Conservation (phyloP, 2,329 filamentous ascomycete species). For the Claviceps cyperi region DNA sequence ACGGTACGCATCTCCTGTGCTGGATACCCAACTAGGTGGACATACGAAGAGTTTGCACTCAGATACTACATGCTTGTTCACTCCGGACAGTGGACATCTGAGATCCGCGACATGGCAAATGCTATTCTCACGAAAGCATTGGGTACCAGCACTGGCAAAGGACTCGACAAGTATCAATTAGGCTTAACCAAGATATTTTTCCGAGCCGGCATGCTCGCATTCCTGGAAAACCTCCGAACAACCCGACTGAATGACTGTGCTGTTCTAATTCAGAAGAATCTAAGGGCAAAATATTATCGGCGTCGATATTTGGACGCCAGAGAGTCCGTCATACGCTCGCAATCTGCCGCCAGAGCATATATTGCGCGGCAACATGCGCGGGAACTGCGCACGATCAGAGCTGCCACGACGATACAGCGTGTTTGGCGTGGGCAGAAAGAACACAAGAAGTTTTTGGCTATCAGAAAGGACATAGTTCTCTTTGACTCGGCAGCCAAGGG, state of each 20-base stretch:
- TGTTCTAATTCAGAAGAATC: slow-evolving; percentile 97
- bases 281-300: slow-evolving; percentile 89
- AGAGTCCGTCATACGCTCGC: slow-evolving; percentile 63
- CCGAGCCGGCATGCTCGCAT: slow-evolving; percentile 95
- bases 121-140: slow-evolving; percentile 81
- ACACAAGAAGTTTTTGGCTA: slow-evolving; percentile 61
- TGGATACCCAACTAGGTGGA: slow-evolving; percentile 95
- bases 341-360: slow-evolving; percentile 64
- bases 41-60: slow-evolving; percentile 93
- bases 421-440: slow-evolving; percentile 91
- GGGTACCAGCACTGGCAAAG: slow-evolving; percentile 58
- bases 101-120: slow-evolving; percentile 89
- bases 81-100: slow-evolving; percentile 78
- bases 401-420: slow-evolving; percentile 86
- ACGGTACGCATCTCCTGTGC: slow-evolving; percentile 96
- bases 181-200: slow-evolving; percentile 99
- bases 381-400: slow-evolving; percentile 68
- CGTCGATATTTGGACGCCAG: slow-evolving; percentile 80
- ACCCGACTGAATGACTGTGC: slow-evolving; percentile 83
- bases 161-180: slow-evolving; percentile 88
- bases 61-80: slow-evolving; percentile 97
- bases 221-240: slow-evolving; percentile 87
- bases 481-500: slow-evolving; percentile 88
- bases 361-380: slow-evolving; percentile 65
- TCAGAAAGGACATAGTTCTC: slow-evolving; percentile 71